Conservation (phyloP, 108 stramenopile genomes). For the Aurantiochytrium sp. region DNA sequence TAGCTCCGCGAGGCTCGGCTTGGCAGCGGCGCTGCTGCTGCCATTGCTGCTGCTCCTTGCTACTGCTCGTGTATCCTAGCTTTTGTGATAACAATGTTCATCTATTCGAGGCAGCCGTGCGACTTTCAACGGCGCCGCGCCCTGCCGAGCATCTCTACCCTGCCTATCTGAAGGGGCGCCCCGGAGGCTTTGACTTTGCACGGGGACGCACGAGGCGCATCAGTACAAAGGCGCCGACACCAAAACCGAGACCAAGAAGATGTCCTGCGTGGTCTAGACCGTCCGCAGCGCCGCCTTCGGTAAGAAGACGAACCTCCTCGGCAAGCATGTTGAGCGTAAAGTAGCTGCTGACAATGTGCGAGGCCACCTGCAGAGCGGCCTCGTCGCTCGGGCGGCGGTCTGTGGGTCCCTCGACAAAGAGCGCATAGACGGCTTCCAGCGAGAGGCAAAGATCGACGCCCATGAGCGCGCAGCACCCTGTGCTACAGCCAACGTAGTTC, state of each 20-base stretch:
- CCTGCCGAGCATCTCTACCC: too few species aligned
- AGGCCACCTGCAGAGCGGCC: not conserved
- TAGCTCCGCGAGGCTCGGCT: not conserved
- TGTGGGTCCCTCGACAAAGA: not conserved
- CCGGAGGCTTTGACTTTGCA: not conserved
- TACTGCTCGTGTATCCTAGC: too few species aligned
- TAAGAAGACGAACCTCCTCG: not conserved
- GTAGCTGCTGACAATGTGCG: not conserved
- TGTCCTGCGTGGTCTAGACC: constrained; percentile 15
- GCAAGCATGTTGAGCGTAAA: not conserved
- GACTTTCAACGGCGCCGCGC: too few species aligned
- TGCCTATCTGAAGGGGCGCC: not conserved
- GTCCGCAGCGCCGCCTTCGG: not conserved
- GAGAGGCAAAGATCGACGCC: constrained; percentile 4
- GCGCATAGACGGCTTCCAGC: not conserved
- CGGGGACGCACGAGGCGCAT: not conserved
- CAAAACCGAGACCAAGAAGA: not conserved
- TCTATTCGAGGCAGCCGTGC: too few species aligned
- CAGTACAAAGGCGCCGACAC: not conserved
- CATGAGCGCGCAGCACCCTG: not conserved
- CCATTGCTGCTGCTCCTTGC: too few species aligned
- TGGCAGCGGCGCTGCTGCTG: too few species aligned
- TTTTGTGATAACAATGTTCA: too few species aligned
- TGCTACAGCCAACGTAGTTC: not conserved
- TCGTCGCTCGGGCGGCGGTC: not conserved